phyloP scores from a whole-genome alignment of 2,329 filamentous ascomycete species.

The Penicillium sp. region DNA sequence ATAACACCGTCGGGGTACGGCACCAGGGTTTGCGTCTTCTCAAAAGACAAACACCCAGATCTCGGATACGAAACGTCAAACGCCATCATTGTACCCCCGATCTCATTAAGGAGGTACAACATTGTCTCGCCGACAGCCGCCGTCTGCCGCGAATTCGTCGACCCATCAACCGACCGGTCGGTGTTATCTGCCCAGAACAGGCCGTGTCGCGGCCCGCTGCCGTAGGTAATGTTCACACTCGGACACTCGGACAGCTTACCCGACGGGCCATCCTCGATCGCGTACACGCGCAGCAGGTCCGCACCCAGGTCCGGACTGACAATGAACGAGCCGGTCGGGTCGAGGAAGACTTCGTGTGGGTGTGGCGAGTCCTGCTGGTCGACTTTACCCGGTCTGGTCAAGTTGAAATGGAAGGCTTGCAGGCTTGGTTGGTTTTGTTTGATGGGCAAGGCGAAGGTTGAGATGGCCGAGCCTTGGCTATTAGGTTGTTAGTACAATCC shows the following conservation, averaged over 20 bases:
- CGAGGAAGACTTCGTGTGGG: slow-evolving; percentile 63
- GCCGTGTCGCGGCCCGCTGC: slow-evolving; percentile 64
- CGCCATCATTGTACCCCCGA: slow-evolving; percentile 51
- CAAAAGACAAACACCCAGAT: slow-evolving; percentile 26
- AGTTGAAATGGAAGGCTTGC: slow-evolving; percentile 44
- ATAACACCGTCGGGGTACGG: slow-evolving; percentile 26
- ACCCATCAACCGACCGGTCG: not conserved
- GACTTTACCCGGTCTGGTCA: slow-evolving; percentile 34
- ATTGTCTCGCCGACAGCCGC: slow-evolving; percentile 18
- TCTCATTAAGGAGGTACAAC: slow-evolving; percentile 55
- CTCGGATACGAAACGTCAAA: slow-evolving; percentile 39
- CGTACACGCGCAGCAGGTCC: slow-evolving; percentile 60
- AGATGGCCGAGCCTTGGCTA: slow-evolving; percentile 31
- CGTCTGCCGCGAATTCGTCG: slow-evolving; percentile 12
- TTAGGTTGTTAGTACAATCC: slow-evolving; percentile 3
- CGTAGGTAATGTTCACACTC: slow-evolving; percentile 42
- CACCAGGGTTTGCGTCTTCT: slow-evolving; percentile 21
- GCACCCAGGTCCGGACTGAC: slow-evolving; percentile 65
- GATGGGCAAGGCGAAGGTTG: slow-evolving; percentile 32
- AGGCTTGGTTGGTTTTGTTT: slow-evolving; percentile 13
- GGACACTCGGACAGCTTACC: slow-evolving; percentile 48
- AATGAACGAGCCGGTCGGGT: slow-evolving; percentile 63
- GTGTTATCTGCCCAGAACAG: slow-evolving; percentile 48
- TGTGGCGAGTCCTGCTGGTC: slow-evolving; percentile 57
- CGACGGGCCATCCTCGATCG: slow-evolving; percentile 42